Evolutionary conservation across 2,329 filamentous ascomycete genomes (phyloP), one percentile per base, ranked within the genome.

Genomic region (Fusarium pseudoanthophilum): DNA sequence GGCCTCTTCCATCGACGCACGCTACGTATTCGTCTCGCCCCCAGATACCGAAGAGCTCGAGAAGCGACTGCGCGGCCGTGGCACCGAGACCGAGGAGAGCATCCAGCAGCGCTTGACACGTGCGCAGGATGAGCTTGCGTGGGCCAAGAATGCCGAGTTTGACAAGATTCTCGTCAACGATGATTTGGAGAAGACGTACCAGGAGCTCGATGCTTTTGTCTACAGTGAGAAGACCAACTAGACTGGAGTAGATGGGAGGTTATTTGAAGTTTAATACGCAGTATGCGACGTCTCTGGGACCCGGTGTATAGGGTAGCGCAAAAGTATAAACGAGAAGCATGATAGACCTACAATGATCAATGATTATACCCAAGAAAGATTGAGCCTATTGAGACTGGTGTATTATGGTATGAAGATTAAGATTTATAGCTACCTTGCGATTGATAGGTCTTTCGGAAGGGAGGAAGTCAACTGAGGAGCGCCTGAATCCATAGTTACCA

Each of bases 1-100:
- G 83, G 88, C 88, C 67, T 93, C 92, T 51, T 87, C 87, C 76
- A 89, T 95, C 71, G 88, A 91, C 67, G 93, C 94, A 18, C 90
- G 93, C 65, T 97, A 94, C 84, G 85, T 97, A 73, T 97, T 97
- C 82, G 87, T 98, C 69, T 90, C 93, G 36, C 95, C 95, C 15
- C 95, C 95, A 0, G 92, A 89, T 7, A 84, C 92, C 73, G 91
- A 92, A 78, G 88, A 91, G 61, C 87, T 98, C 43, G 95, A 97
- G 86, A 82, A 88, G 79, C 88, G 94, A 48, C 86, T 97, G 57
- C 88, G 93, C 59, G 92, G 92, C 48, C 87, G 94, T 60, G 92
- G 91, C 14, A 95, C 94, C 30, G 94, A 97, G 82, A 89, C 86
- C 53, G 93, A 95, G 82, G 92, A 92, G 57, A 90, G 87, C 56